A percentile compares a stretch with the other conserved stretches of the same genome.
Evolutionary conservation across 2,329 filamentous ascomycete genomes (phyloP).

Genomic region (Curvularia eragrostidis): DNA sequence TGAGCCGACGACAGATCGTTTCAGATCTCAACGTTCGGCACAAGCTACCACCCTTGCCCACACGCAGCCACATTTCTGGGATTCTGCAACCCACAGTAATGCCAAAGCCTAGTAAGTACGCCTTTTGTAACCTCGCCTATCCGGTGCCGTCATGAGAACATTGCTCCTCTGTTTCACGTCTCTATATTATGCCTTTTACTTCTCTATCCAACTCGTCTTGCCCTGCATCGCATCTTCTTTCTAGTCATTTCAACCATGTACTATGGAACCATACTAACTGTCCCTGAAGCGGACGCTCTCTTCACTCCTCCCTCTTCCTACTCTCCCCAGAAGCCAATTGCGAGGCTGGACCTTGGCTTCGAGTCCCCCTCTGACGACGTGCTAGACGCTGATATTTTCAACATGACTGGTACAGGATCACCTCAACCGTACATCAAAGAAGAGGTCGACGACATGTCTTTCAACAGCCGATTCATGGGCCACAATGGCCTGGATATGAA

Average conservation of each 20-base stretch:
- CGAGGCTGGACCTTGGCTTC: slow-evolving; percentile 48
- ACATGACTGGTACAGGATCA: slow-evolving; percentile 63
- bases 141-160: slow-evolving; percentile 44
- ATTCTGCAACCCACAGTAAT: slow-evolving; percentile 50
- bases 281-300: slow-evolving; percentile 52
- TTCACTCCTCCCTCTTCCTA: slow-evolving; percentile 52
- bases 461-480: slow-evolving; percentile 59
- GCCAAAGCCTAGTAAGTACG: slow-evolving; percentile 50
- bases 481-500: slow-evolving; percentile 60
- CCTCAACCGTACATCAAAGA: slow-evolving; percentile 70
- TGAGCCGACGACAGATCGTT: slow-evolving; percentile 45
- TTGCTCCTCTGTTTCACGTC: slow-evolving; percentile 24
- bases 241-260: slow-evolving; percentile 40
- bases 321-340: slow-evolving; percentile 49
- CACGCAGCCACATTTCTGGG: slow-evolving; percentile 45
- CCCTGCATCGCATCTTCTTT: slow-evolving; percentile 22
- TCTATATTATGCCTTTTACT: slow-evolving; percentile 34
- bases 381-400: slow-evolving; percentile 54
- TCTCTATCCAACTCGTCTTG: slow-evolving; percentile 8
- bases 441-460: slow-evolving; percentile 69
- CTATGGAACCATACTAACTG: slow-evolving; percentile 48
- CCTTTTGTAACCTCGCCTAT: slow-evolving; percentile 41
- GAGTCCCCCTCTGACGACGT: slow-evolving; percentile 51
- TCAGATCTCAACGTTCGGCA: slow-evolving; percentile 48
- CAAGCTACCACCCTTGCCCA: slow-evolving; percentile 44